phyloP scores from a whole-genome alignment of 2,329 filamentous ascomycete genomes.

The Pseudomassariella vexata region DNA sequence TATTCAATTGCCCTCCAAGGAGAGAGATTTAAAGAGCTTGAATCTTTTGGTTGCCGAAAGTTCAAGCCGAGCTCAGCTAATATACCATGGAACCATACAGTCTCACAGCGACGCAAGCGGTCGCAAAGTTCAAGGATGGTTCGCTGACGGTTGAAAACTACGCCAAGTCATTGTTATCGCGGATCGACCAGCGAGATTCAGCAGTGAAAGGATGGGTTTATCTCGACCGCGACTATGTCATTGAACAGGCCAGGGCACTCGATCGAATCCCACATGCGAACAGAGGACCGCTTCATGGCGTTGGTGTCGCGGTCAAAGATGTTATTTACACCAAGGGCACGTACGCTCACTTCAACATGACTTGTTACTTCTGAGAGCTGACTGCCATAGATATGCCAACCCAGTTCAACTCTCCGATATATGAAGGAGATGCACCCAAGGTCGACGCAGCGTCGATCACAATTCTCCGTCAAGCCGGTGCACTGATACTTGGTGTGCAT shows the following conservation, averaged over 20 bases:
- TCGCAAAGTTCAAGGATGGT: conserved; percentile 29
- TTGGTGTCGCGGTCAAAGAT: conserved; percentile 50
- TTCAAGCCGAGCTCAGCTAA: too few species aligned
- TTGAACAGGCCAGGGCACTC: conserved; percentile 39
- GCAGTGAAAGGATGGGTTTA: conserved; percentile 40
- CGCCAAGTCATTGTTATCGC: conserved; percentile 35
- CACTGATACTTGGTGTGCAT: conserved; percentile 42
- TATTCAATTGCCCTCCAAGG: too few species aligned
- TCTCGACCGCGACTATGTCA: conserved; percentile 35
- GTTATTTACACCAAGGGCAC: conserved; percentile 45
- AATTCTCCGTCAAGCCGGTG: conserved; percentile 48
- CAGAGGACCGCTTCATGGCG: conserved; percentile 45
- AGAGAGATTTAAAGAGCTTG: too few species aligned
- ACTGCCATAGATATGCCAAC: conserved; percentile 42
- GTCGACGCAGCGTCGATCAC: conserved; percentile 48
- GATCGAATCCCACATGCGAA: conserved; percentile 37
- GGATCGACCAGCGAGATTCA: conserved; percentile 34
- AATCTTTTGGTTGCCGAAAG: too few species aligned
- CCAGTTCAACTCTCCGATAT: conserved; percentile 47
- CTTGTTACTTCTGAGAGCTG: conserved; percentile 2
- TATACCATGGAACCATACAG: conserved; percentile 23
- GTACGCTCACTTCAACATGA: background rate
- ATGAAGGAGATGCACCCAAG: conserved; percentile 34
- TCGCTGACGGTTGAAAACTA: conserved; percentile 42
- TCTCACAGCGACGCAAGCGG: conserved; percentile 36